These are phyloP conservation scores for Salix purpurea DNA, from an alignment of 345 rosid species.

Conservation along the genomic window DNA sequence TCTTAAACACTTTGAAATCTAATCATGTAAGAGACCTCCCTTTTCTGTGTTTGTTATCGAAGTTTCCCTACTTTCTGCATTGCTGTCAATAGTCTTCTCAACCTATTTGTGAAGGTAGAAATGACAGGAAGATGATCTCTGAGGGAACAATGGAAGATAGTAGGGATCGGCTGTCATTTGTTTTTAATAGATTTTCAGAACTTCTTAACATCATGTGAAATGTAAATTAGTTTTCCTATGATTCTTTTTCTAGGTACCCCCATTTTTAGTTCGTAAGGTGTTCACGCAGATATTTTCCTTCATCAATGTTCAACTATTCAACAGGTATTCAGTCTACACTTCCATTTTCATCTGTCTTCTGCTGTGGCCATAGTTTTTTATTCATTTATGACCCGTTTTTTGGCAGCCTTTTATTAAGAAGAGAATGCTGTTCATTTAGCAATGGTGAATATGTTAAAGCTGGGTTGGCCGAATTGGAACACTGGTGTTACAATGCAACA, in stretches of 20 bases:
- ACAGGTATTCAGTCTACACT: conserved; percentile 49
- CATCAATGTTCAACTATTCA: conserved; percentile 92
- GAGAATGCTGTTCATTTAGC: conserved; percentile 95
- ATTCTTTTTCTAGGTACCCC: conserved; percentile 61
- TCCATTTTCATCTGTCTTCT: background rate
- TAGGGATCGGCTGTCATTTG: background rate
- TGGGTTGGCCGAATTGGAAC: conserved; percentile 89
- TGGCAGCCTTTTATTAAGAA: conserved; percentile 69
- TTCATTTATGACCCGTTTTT: background rate
- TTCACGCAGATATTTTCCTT: conserved; percentile 94
- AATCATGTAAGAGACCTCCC: conserved; percentile 52
- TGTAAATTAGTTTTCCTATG: background rate
- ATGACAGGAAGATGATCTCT: background rate
- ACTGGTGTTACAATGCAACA: conserved; percentile 92
- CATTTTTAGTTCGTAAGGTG: conserved; percentile 89
- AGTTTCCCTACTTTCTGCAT: background rate
- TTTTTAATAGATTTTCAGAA: background rate
- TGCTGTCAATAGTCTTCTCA: background rate
- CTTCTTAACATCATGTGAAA: background rate
- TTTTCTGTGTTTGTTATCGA: background rate
- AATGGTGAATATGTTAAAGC: conserved; percentile 93
- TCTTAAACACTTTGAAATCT: conserved; percentile 66
- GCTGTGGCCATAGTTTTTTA: background rate
- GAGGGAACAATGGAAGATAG: background rate
- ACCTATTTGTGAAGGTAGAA: background rate